Percentiles rank a stretch among this genome's conserved stretches.
phyloP scores from a whole-genome alignment of 2,329 filamentous ascomycete genomes.

The Coniella lustricola region DNA sequence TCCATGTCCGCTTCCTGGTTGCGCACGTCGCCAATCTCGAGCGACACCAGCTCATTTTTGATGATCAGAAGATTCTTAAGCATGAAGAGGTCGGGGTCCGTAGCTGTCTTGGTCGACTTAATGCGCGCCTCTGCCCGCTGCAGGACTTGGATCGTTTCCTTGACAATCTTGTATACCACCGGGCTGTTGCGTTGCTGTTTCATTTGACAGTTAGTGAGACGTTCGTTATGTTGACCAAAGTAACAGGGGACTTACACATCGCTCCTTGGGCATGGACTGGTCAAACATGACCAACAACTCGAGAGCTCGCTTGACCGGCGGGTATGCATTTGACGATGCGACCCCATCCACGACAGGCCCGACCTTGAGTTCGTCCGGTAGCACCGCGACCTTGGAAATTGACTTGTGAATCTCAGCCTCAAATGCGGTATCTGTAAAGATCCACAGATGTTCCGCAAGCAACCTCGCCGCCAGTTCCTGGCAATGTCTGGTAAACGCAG shows the following conservation, averaged over 20 bases:
- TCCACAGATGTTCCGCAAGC: slow-evolving; percentile 51
- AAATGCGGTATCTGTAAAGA: slow-evolving; percentile 47
- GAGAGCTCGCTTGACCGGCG: slow-evolving; percentile 50
- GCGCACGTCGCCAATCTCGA: slow-evolving; percentile 75
- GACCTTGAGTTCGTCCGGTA: slow-evolving; percentile 44
- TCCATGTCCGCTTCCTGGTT: slow-evolving; percentile 47
- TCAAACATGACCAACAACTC: slow-evolving; percentile 57
- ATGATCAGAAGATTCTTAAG: slow-evolving; percentile 91
- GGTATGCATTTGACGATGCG: slow-evolving; percentile 50
- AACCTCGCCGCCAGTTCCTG: slow-evolving; percentile 50
- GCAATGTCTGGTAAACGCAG: slow-evolving; percentile 45
- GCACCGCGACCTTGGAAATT: slow-evolving; percentile 41
- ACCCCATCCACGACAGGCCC: slow-evolving; percentile 39
- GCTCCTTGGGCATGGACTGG: slow-evolving; percentile 56
- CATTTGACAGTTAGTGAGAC: neutral
- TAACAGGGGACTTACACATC: slow-evolving; percentile 50
- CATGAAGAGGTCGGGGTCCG: slow-evolving; percentile 84
- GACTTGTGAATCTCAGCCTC: slow-evolving; percentile 49
- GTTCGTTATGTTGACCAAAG: too few species aligned
- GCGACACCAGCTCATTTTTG: slow-evolving; percentile 91
- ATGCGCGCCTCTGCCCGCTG: slow-evolving; percentile 69
- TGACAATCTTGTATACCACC: slow-evolving; percentile 65
- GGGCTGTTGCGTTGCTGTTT: slow-evolving; percentile 44
- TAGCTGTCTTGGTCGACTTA: slow-evolving; percentile 48
- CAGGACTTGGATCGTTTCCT: slow-evolving; percentile 80